Conservation (phyloP, 2,329 filamentous ascomycete species). For the Sordariomycetes sp. region DNA sequence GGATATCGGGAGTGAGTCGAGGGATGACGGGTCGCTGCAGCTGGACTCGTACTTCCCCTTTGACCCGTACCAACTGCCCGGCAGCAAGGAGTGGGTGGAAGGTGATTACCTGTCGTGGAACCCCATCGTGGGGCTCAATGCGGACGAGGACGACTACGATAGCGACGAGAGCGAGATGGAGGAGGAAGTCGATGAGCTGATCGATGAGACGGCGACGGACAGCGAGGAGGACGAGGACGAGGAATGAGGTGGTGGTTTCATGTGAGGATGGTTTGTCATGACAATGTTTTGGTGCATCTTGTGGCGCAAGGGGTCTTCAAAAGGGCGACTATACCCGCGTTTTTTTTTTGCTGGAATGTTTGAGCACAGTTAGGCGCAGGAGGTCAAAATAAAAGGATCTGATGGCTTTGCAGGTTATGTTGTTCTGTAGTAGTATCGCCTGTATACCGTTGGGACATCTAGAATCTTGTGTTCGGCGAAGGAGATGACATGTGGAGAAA, state of each 20-base stretch:
- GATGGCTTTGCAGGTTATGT: neutral
- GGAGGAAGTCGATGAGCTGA: constrained; percentile 28
- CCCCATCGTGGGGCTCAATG: constrained; percentile 58
- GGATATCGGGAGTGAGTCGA: constrained; percentile 19
- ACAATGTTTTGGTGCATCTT: neutral
- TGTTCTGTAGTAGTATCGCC: neutral
- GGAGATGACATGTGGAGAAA: no score
- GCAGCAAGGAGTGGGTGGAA: constrained; percentile 80
- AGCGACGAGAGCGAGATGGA: constrained; percentile 43
- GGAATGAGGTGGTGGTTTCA: neutral
- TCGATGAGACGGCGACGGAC: constrained; percentile 40
- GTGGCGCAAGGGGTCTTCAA: neutral
- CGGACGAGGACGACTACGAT: constrained; percentile 38
- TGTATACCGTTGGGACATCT: neutral
- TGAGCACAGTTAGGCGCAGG: neutral
- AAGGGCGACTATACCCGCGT: neutral
- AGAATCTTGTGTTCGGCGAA: neutral
- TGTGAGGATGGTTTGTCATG: neutral
- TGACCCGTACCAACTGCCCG: constrained; percentile 85
- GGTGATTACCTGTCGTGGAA: constrained; percentile 76
- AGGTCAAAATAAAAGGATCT: neutral
- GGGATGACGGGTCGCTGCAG: constrained; percentile 68
- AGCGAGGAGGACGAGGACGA: constrained; percentile 29
- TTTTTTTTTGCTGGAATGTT: neutral
- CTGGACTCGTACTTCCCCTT: constrained; percentile 96